These are phyloP conservation scores for Xanthoconium separans DNA, from an alignment of 1,284 basidiomycete species.

Conservation along the genomic window DNA sequence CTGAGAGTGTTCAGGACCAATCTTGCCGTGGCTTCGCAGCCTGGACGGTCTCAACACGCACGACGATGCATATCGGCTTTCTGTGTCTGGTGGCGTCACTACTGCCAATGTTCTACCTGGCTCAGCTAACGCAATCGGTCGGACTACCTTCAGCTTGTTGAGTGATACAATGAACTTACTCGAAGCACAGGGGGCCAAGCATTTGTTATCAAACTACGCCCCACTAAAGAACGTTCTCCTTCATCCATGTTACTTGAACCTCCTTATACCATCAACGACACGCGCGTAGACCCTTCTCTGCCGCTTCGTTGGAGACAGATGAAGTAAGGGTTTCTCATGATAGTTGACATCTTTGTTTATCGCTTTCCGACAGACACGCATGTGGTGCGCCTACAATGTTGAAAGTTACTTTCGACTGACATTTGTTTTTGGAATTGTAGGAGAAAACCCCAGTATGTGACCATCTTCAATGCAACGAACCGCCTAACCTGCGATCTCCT, in stretches of 20 bases:
- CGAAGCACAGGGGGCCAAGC: slow-evolving; percentile 46
- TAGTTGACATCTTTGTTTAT: slow-evolving; percentile 7
- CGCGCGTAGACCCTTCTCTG: slow-evolving; percentile 28
- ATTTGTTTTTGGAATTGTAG: slow-evolving; percentile 6
- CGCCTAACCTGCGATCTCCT: background rate
- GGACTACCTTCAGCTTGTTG: background rate
- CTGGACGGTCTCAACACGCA: slow-evolving; percentile 34
- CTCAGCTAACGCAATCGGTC: slow-evolving; percentile 60
- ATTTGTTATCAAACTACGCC: slow-evolving; percentile 54
- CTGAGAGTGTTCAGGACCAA: slow-evolving; percentile 31
- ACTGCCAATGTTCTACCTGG: slow-evolving; percentile 67
- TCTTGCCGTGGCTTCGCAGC: slow-evolving; percentile 40
- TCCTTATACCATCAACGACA: slow-evolving; percentile 41
- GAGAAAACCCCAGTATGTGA: slow-evolving; percentile 29
- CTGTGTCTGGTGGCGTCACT: slow-evolving; percentile 54
- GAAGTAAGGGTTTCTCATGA: slow-evolving; percentile 34
- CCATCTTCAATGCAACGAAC: background rate
- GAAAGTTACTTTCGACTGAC: slow-evolving; percentile 1
- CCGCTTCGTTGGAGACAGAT: slow-evolving; percentile 51
- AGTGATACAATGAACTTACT: slow-evolving; percentile 8
- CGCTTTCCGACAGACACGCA: slow-evolving; percentile 37
- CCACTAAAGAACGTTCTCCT: slow-evolving; percentile 44
- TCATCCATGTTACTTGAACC: slow-evolving; percentile 51
- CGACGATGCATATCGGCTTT: slow-evolving; percentile 33
- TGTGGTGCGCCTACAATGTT: slow-evolving; percentile 37